A percentile compares a stretch with the other conserved stretches of the same genome.
Evolutionary conservation across 2,329 filamentous ascomycete species (phyloP).

Genomic region (Penicillium sp.): DNA sequence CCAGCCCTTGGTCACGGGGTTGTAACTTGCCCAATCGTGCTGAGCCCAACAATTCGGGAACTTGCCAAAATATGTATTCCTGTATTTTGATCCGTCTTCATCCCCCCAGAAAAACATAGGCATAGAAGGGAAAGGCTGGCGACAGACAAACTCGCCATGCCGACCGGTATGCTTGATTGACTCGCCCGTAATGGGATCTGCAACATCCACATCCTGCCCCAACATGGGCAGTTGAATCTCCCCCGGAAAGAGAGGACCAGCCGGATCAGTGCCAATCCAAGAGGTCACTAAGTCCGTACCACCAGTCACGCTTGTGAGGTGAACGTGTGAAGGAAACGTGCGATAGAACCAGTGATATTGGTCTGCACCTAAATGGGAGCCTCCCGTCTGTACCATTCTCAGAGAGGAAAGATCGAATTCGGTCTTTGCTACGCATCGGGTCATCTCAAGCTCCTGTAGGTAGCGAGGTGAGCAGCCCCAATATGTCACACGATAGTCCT

Average conservation of each 20-base stretch:
- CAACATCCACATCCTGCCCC: conserved; percentile 50
- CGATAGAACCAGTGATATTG: conserved; percentile 44
- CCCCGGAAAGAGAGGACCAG: conserved; percentile 44
- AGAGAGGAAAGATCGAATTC: conserved; percentile 41
- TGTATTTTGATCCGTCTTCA: conserved; percentile 41
- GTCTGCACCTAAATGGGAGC: conserved; percentile 44
- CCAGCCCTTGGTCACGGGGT: conserved; percentile 43
- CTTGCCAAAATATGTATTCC: conserved; percentile 48
- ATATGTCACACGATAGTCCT: conserved; percentile 20
- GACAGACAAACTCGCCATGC: conserved; percentile 47
- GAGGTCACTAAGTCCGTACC: conserved; percentile 51
- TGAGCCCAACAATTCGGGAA: conserved; percentile 44
- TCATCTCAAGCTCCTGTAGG: conserved; percentile 45
- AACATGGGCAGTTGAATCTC: conserved; percentile 49
- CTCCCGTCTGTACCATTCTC: conserved; percentile 48
- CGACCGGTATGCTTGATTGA: conserved; percentile 22
- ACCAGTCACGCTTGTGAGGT: conserved; percentile 45
- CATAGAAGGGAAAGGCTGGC: conserved; percentile 49
- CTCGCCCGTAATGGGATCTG: conserved; percentile 40
- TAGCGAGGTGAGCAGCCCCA: conserved; percentile 49
- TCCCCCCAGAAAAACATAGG: conserved; percentile 50
- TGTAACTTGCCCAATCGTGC: conserved; percentile 48
- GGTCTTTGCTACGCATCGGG: conserved; percentile 33
- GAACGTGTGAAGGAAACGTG: conserved; percentile 40
- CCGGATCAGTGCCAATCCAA: conserved; percentile 44